Conservation (phyloP, 2,329 filamentous ascomycete species). For the Ceratocystiopsis minuta region DNA sequence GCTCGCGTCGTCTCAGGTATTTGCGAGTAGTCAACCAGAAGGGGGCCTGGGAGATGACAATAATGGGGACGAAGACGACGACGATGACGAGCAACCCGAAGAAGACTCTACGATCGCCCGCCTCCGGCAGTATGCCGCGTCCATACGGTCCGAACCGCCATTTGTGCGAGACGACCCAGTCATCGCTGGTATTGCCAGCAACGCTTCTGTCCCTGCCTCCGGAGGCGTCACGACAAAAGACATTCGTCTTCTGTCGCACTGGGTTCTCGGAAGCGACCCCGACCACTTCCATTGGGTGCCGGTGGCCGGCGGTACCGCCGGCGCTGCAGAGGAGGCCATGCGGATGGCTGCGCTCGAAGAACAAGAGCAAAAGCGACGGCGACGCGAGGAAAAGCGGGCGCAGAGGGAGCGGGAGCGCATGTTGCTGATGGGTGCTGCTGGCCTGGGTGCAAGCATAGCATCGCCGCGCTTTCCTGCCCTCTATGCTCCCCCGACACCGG, state of each 20-base stretch:
- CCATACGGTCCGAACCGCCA: constrained; percentile 13
- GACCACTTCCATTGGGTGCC: constrained; percentile 15
- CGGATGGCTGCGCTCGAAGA: constrained; percentile 7
- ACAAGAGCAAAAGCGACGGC: constrained; percentile 12
- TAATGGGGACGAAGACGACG: neutral
- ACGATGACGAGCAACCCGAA: constrained; percentile 4
- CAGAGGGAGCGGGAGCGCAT: constrained; percentile 9
- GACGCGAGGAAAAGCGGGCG: constrained; percentile 12
- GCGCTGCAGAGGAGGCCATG: constrained; percentile 5
- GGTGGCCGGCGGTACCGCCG: neutral
- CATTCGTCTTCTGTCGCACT: constrained; percentile 16
- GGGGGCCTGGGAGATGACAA: neutral
- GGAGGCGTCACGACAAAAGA: constrained; percentile 5
- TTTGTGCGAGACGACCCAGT: neutral
- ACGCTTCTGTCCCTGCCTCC: too few species aligned
- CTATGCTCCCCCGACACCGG: too few species aligned
- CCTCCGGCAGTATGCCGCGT: constrained; percentile 17
- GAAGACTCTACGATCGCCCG: constrained; percentile 15
- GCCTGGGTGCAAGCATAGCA: too few species aligned
- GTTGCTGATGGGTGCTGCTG: constrained; percentile 1
- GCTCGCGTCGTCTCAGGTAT: constrained; percentile 6
- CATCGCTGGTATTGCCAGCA: too few species aligned
- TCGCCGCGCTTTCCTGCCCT: neutral
- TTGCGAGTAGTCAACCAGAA: neutral
- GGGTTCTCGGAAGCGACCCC: constrained; percentile 19